phyloP scores from a whole-genome alignment of 208 protist genomes.

The Acanthamoeba castellanii region DNA sequence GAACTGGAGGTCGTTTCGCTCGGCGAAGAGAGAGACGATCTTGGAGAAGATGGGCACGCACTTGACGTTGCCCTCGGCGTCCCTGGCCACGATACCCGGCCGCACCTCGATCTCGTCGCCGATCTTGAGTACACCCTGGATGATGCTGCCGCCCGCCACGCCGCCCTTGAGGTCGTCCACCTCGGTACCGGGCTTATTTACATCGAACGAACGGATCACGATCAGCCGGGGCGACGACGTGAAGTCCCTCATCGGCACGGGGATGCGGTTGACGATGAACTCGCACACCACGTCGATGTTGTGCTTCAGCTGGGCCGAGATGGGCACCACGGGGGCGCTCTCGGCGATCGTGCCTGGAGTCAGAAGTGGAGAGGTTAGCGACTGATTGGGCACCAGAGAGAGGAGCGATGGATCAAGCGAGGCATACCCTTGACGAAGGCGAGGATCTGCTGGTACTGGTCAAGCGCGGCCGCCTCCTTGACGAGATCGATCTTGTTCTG shows the following conservation, averaged over 20 bases:
- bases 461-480: conserved; percentile 94
- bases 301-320: conserved; percentile 98
- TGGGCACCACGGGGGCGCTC: conserved; percentile 98
- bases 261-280: conserved; percentile 97
- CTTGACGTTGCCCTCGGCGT: conserved; percentile 92
- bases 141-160: conserved; percentile 98
- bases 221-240: conserved; percentile 95
- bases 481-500: conserved; percentile 99
- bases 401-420: conserved; percentile 32
- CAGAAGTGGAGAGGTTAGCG: neutral
- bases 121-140: conserved; percentile 97
- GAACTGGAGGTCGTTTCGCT: conserved; percentile 99
- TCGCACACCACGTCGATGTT: conserved; percentile 99
- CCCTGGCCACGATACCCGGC: conserved; percentile 96
- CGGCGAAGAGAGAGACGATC: conserved; percentile 96
- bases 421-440: conserved; percentile 87
- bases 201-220: conserved; percentile 99
- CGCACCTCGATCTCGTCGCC: conserved; percentile 99
- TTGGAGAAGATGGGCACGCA: conserved; percentile 97
- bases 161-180: conserved; percentile 97
- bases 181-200: conserved; percentile 98
- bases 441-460: conserved; percentile 97
- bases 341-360: conserved; percentile 94
- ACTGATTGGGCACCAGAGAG: neutral
- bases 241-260: conserved; percentile 97